These are phyloP conservation scores for Lasiosphaeris hirsuta DNA, from an alignment of 495 filamentous ascomycete species.

Conservation along the genomic window DNA sequence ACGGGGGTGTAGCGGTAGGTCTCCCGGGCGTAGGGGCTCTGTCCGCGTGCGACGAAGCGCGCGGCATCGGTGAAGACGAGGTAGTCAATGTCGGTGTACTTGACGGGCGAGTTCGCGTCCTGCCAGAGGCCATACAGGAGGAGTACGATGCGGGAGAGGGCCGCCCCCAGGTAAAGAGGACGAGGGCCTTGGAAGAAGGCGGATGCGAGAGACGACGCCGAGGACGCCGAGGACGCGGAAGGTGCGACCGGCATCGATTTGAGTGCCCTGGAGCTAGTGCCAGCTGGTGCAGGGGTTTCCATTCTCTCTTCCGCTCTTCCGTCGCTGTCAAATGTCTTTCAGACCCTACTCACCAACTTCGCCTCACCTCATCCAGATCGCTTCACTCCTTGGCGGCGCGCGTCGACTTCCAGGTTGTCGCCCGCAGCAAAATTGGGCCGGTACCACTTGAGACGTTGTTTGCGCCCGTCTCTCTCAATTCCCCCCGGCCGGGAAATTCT, in stretches of 20 bases:
- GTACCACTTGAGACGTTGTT: too few relatives aligned
- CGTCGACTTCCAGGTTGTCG: too few relatives aligned
- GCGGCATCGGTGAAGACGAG: conserved; percentile 97
- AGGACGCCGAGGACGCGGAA: conserved; percentile 3
- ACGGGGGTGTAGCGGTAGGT: conserved; percentile 97
- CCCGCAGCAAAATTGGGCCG: too few relatives aligned
- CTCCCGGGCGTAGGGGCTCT: conserved; percentile 79
- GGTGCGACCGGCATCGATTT: background rate
- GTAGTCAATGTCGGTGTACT: conserved; percentile 99
- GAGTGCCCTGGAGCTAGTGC: too few relatives aligned
- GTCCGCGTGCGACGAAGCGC: conserved; percentile 59
- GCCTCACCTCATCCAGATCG: too few relatives aligned
- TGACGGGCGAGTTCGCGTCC: conserved; percentile 83
- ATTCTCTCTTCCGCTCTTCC: background rate
- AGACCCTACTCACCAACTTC: too few relatives aligned
- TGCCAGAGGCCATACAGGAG: conserved; percentile 87
- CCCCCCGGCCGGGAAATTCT: too few relatives aligned
- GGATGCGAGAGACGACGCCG: conserved; percentile 20
- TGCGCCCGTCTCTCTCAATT: too few relatives aligned
- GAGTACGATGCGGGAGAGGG: conserved; percentile 63
- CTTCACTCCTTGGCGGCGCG: too few relatives aligned
- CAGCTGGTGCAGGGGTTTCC: background rate
- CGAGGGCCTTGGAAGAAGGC: conserved; percentile 38
- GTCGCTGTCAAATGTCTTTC: too few relatives aligned
- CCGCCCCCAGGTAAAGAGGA: conserved; percentile 64